Evolutionary conservation across 257 asterid genomes (phyloP).

Genomic region (Solanum infundibuliforme): DNA sequence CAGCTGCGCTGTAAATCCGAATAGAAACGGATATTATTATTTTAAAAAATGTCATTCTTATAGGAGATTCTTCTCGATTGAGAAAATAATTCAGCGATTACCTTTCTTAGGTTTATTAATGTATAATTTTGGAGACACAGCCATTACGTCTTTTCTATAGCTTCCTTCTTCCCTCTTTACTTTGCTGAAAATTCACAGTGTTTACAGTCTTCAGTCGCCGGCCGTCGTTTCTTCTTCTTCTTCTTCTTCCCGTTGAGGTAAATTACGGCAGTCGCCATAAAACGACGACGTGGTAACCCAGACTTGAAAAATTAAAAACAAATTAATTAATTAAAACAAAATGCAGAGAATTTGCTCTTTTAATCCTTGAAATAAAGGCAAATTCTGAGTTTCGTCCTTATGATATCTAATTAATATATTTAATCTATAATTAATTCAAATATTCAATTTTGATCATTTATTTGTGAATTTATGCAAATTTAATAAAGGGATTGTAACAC

Average conservation of each 20-base stretch:
- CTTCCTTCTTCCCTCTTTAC: not conserved
- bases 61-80: not conserved
- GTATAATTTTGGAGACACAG: slow-evolving; percentile 45
- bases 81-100: not conserved
- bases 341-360: not conserved
- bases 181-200: not conserved
- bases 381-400: not conserved
- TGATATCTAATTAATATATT: not conserved
- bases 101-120: slow-evolving; percentile 63
- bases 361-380: not conserved
- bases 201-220: not conserved
- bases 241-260: not conserved
- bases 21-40: not conserved
- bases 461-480: not conserved
- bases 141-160: slow-evolving; percentile 25
- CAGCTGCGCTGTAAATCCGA: slow-evolving; percentile 22
- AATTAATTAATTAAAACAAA: not conserved
- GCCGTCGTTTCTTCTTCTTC: not conserved
- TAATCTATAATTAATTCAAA: not conserved
- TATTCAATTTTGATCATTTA: not conserved
- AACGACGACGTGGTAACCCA: not conserved
- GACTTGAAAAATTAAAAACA: not conserved
- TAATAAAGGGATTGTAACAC: not conserved
- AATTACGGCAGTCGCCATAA: not conserved
- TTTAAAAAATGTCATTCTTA: not conserved